A percentile compares a stretch with the other conserved stretches of the same genome.
phyloP scores from a whole-genome alignment of 345 rosid genomes.

The Ceriops tagal region DNA sequence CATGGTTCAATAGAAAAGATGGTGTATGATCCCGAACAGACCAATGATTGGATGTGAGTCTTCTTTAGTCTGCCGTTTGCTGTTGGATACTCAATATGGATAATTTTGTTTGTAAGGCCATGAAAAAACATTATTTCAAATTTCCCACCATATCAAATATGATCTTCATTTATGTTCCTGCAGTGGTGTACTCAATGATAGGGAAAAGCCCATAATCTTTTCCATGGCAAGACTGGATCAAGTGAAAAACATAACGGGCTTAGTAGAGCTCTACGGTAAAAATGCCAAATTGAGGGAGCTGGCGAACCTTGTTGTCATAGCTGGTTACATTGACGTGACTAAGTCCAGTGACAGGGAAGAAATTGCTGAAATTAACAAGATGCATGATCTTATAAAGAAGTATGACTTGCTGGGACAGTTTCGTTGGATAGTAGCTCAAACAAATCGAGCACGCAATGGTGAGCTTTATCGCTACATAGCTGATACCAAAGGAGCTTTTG shows the following conservation, averaged over 20 bases:
- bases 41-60: conserved; percentile 76
- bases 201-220: conserved; percentile 78
- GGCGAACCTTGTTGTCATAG: conserved; percentile 83
- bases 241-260: conserved; percentile 85
- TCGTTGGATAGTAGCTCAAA: conserved; percentile 89
- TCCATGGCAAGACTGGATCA: conserved; percentile 97
- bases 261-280: conserved; percentile 81
- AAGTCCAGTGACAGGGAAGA: conserved; percentile 94
- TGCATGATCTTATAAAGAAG: conserved; percentile 61
- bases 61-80: conserved; percentile 8
- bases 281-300: conserved; percentile 68
- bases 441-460: conserved; percentile 92
- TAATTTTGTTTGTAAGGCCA: not conserved
- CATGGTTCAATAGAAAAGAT: conserved; percentile 84
- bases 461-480: conserved; percentile 94
- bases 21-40: conserved; percentile 70
- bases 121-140: not conserved
- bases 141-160: no score
- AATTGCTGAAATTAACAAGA: conserved; percentile 85
- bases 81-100: not conserved
- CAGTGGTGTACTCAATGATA: conserved; percentile 77
- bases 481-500: conserved; percentile 80
- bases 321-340: conserved; percentile 75
- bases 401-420: conserved; percentile 79
- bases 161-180: conserved; percentile 5